Conservation (phyloP, 352 stramenopile species). For the Phytophthora capsici region DNA sequence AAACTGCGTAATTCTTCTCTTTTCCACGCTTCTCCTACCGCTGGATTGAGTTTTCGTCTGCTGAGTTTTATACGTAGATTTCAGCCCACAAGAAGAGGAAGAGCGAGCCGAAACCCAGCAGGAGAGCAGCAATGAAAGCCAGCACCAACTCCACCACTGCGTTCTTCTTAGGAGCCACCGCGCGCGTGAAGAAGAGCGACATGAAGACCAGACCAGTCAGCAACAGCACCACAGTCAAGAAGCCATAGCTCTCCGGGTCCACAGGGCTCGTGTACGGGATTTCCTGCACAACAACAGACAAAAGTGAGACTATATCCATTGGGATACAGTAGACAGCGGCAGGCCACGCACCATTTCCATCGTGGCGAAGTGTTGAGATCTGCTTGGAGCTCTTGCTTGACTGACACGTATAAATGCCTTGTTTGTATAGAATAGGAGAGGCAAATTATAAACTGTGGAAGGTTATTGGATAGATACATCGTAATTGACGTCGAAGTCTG, state of each 20-base stretch:
- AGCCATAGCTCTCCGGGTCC: constrained; percentile 72
- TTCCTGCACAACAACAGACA: constrained; percentile 49
- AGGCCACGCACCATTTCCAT: constrained; percentile 51
- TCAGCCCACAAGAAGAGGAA: constrained; percentile 90
- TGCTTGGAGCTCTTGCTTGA: constrained; percentile 32
- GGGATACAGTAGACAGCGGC: too few relatives aligned
- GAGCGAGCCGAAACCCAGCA: constrained; percentile 83
- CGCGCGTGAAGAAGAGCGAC: constrained; percentile 84
- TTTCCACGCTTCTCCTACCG: constrained; percentile 21
- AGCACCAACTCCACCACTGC: constrained; percentile 70
- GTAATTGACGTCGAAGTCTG: constrained; percentile 15
- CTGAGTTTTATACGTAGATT: constrained; percentile 78
- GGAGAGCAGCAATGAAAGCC: constrained; percentile 68
- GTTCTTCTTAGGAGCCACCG: constrained; percentile 81
- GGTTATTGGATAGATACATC: constrained; percentile 17
- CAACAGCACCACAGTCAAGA: constrained; percentile 59
- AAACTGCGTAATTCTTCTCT: constrained; percentile 21
- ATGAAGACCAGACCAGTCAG: constrained; percentile 81
- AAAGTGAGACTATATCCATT: neutral
- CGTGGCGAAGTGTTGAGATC: constrained; percentile 30
- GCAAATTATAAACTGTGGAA: constrained; percentile 2
- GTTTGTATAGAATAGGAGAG: constrained; percentile 4
- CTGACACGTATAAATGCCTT: constrained; percentile 35
- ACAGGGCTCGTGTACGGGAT: constrained; percentile 86
- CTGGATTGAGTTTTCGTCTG: constrained; percentile 14